A percentile compares a stretch with the other conserved stretches of the same genome.
Conservation (phyloP, 108 stramenopile species). For the Cylindrotheca fusiformis region DNA sequence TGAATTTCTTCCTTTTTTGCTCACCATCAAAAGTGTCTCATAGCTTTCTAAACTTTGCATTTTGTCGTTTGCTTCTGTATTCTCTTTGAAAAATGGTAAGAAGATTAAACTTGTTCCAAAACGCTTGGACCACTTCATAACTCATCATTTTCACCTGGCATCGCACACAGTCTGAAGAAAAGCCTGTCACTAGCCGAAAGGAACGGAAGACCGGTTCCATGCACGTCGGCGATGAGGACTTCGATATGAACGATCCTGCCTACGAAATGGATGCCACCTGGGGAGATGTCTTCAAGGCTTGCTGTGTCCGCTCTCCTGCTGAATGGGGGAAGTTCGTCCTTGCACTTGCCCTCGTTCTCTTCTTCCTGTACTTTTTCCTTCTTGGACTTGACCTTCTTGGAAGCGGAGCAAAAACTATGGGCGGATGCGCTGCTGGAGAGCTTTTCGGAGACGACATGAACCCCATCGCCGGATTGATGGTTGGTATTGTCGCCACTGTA, state of each 20-base stretch:
- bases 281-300: slow-evolving; percentile 65
- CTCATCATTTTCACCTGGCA: neutral
- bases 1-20: neutral
- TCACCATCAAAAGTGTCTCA: neutral
- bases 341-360: slow-evolving; percentile 48
- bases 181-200: slow-evolving; percentile 29
- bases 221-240: slow-evolving; percentile 66
- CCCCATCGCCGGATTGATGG: slow-evolving; percentile 77
- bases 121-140: neutral
- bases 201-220: slow-evolving; percentile 60
- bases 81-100: neutral
- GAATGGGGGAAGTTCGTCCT: slow-evolving; percentile 56
- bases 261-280: slow-evolving; percentile 56
- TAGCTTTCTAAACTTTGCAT: neutral
- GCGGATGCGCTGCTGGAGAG: slow-evolving; percentile 74
- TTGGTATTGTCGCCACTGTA: slow-evolving; percentile 83
- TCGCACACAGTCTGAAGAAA: neutral
- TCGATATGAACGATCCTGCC: slow-evolving; percentile 31
- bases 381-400: slow-evolving; percentile 77
- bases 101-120: neutral
- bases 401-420: slow-evolving; percentile 73
- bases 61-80: neutral
- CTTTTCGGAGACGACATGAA: slow-evolving; percentile 73
- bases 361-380: slow-evolving; percentile 88
- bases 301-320: slow-evolving; percentile 57